Conservation (phyloP, 2,329 filamentous ascomycete species). For the Trichoderma breve region DNA sequence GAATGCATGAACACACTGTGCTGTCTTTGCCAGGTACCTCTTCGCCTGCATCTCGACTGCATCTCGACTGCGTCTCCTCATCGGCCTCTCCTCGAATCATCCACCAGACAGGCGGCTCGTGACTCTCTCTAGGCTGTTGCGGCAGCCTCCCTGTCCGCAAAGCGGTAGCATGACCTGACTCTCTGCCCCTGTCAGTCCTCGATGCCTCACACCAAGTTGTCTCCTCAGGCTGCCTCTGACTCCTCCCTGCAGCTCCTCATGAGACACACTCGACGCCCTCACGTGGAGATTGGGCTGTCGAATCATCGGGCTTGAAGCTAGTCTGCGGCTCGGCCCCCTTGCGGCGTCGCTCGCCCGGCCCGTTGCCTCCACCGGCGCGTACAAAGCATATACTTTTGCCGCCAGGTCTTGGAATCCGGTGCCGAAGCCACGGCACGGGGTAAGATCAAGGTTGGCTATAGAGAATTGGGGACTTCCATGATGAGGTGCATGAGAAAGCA, state of each 20-base stretch:
- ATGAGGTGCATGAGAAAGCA: neutral
- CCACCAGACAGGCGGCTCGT: slow-evolving; percentile 6
- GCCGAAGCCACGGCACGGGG: slow-evolving; percentile 5
- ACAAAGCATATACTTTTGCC: neutral
- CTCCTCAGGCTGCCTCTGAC: neutral
- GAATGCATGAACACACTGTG: slow-evolving; percentile 10
- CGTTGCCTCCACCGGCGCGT: slow-evolving; percentile 15
- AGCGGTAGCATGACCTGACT: slow-evolving; percentile 15
- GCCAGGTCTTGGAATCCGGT: neutral
- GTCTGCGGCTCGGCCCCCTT: slow-evolving; percentile 18
- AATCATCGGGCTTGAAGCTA: neutral
- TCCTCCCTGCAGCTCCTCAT: slow-evolving; percentile 18
- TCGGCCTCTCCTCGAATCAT: slow-evolving; percentile 7
- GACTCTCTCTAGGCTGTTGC: slow-evolving; percentile 6
- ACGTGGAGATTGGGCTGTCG: slow-evolving; percentile 1
- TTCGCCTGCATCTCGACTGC: neutral
- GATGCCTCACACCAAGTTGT: neutral
- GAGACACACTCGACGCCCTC: slow-evolving; percentile 7
- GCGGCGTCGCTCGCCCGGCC: slow-evolving; percentile 10
- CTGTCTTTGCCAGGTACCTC: neutral
- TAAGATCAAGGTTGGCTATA: neutral
- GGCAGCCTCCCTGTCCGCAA: neutral
- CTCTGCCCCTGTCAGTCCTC: neutral
- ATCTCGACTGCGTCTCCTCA: neutral
- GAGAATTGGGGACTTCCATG: neutral